Evolutionary conservation across 169 alveolate genomes (phyloP), one percentile per base, ranked within the genome.

Genomic region (Eimeria zaria): DNA sequence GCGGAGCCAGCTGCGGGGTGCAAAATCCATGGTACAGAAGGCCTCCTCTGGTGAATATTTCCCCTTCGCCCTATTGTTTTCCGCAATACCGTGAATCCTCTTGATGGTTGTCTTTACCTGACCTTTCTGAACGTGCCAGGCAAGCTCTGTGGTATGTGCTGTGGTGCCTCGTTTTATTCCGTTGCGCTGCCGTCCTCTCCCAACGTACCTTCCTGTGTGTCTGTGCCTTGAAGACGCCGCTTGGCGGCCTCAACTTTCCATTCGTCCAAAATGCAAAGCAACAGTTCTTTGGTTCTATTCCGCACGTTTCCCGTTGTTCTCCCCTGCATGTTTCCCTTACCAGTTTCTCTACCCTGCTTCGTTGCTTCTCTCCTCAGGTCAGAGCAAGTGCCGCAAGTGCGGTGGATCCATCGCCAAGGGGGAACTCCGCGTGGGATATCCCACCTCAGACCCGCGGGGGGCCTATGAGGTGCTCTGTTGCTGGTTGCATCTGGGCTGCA

Each of bases 401-500:
- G 97, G 97, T 30, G 96, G 95, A 30, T 48, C 53, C 83, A 89
- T 96, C 46, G 64, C 73, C 33, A 89, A 91, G 84, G 95, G 92
- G 48, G 95, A 67, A 44, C 94, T 89, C 39, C 96, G 97, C 24
- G 90, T 96, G 69, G 97, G 97, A 48, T 85, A 91, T n/a, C 97
- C 97, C 60, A 87, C 95, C 27, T 84, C 95, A 3, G 97, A 96
- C 44, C 97, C 97, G 6, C 74, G 97, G 36, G 97, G 97, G 48
- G 96, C 80, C 18, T 96, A 81, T 48, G 97, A 95, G 12, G 95
- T 96, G 71, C 95, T 96, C 41, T 80, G 96, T 76, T 87, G 97
- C 95, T 96, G 97, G 97, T 89, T 91, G 90, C 97, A 96, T 69
- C 62, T 93, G 24, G 94, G 95, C 87, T 93, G 96, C 84, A 71